Evolutionary conservation across 148 eudicot genomes (phyloP), one percentile per base, ranked within the genome.

Genomic region (Rhododendron ovatum): DNA sequence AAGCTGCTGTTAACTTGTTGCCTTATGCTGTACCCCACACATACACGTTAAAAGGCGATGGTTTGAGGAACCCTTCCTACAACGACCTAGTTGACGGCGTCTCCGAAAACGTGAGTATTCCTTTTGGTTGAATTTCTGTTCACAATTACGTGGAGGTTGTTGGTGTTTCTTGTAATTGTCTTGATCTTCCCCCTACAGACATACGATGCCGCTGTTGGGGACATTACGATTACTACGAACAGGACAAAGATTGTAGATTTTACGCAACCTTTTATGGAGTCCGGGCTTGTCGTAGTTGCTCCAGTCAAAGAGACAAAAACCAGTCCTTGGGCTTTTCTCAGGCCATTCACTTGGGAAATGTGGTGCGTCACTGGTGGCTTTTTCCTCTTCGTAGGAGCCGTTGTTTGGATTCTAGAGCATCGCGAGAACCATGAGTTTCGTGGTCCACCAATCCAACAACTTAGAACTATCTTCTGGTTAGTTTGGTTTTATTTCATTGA

Each of bases 201-300:
- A 86, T 92, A 89, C 77, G 98, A 95, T 92, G 98, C 98, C 84
- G 98, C 95, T 24, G 96, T 95, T 28, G 98, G 98, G 81, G 98
- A 95, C 87, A 88, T 95, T 84, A 88, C 95, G 63, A 95, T 95
- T 59, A 85, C 86, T 37, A 95, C 93, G 48, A 93, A 92, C 86
- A 92, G 98, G 88, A 95, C 98, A 50, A 95, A 88, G 89, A 84
- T 93, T n/a, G 98, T 93, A 81, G 98, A 95, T 84, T 95, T 95
- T 63, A 95, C 98, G 7, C 98, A 95, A 88, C 98, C 98, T 65
- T 95, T 80, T 81, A 88, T 90, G 83, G 95, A 92, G 82, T 92
- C 98, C 33, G 95, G 98, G 51, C 91, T 95, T 33, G 95, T 95
- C 59, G 89, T 95, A 87, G 92, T 95, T 86, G 92, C 91, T 33